phyloP scores from a whole-genome alignment of 352 stramenopile genomes.

The Phytophthora hibernalis region DNA sequence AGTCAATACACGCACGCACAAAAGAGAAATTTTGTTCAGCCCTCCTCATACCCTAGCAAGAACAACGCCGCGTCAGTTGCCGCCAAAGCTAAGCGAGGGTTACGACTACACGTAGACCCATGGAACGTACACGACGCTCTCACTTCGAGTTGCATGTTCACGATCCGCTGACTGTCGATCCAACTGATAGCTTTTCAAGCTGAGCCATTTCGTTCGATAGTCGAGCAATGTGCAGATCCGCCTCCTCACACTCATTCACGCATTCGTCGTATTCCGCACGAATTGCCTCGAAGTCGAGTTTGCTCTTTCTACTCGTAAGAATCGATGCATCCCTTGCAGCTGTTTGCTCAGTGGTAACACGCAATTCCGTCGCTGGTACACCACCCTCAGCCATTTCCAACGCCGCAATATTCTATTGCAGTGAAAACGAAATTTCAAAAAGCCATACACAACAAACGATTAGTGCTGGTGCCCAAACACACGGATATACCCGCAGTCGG shows the following conservation, averaged over 20 bases:
- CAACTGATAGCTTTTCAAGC: conserved; percentile 31
- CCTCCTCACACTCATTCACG: conserved; percentile 36
- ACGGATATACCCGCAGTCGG: conserved; percentile 37
- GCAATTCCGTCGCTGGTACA: background rate
- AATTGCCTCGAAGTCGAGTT: conserved; percentile 37
- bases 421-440: conserved; percentile 25
- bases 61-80: conserved; percentile 25
- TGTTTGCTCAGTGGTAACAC: conserved; percentile 4
- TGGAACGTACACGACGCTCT: conserved; percentile 24
- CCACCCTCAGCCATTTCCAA: background rate
- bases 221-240: conserved; percentile 32
- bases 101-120: background rate
- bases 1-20: conserved; percentile 24
- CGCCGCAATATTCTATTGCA: conserved; percentile 26
- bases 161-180: conserved; percentile 8
- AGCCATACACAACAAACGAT: conserved; percentile 42
- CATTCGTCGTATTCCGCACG: conserved; percentile 41
- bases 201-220: conserved; percentile 41
- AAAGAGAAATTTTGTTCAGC: conserved; percentile 2
- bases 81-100: conserved; percentile 9
- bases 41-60: conserved; percentile 11
- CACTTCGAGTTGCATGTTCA: conserved; percentile 16
- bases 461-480: conserved; percentile 33
- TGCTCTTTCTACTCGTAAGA: background rate
- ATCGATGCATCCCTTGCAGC: conserved; percentile 1